Conservation (phyloP, 495 filamentous ascomycete genomes). For the Jackrogersella multiformis region DNA sequence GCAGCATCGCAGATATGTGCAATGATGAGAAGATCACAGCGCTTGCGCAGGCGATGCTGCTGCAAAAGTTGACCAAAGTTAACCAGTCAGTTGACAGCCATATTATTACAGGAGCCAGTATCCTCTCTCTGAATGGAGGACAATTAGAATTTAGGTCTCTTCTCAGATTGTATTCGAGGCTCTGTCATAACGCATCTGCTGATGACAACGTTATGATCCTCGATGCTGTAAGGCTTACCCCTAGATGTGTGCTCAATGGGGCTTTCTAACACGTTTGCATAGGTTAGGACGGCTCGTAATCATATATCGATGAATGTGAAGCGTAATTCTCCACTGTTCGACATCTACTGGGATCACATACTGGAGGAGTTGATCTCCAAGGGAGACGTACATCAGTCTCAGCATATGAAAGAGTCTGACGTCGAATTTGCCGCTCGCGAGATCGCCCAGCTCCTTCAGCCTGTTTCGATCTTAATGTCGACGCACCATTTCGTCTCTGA, state of each 20-base stretch:
- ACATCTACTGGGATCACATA: constrained; percentile 81
- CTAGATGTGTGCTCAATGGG: constrained; percentile 32
- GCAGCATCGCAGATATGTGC: constrained; percentile 80
- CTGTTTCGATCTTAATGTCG: constrained; percentile 79
- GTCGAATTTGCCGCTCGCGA: constrained; percentile 81
- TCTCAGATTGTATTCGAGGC: constrained; percentile 79
- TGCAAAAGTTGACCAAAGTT: constrained; percentile 90
- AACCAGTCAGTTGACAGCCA: constrained; percentile 77
- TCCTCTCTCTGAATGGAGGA: constrained; percentile 77
- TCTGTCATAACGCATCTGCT: constrained; percentile 74
- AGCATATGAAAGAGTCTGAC: constrained; percentile 73
- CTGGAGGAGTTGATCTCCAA: constrained; percentile 89
- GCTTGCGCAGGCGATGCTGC: constrained; percentile 91
- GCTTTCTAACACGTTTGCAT: constrained; percentile 26
- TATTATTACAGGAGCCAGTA: constrained; percentile 83
- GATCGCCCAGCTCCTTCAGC: constrained; percentile 83
- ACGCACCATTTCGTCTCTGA: constrained; percentile 57
- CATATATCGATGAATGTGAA: constrained; percentile 75
- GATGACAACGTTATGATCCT: constrained; percentile 68
- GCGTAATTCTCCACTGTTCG: constrained; percentile 73
- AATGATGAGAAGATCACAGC: constrained; percentile 92
- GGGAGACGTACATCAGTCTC: constrained; percentile 73
- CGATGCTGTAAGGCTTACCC: constrained; percentile 65
- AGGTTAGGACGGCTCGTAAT: constrained; percentile 79
- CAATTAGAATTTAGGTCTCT: constrained; percentile 82